Conservation (phyloP, 169 alveolate species). For the Babesia ovata region DNA sequence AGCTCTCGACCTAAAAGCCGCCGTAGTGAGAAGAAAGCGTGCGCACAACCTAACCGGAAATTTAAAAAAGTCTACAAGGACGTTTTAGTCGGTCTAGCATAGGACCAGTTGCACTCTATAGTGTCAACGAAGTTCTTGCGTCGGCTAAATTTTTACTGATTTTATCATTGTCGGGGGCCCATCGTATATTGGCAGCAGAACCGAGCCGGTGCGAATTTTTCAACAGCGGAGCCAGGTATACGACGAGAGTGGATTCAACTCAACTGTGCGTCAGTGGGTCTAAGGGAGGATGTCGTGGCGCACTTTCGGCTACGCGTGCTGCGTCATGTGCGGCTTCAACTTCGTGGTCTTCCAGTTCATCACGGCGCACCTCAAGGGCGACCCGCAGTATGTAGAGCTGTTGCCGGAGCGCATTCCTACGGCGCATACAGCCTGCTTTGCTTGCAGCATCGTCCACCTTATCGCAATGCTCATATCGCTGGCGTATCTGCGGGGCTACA, state of each 20-base stretch:
- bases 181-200: no score
- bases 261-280: not conserved
- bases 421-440: conserved; percentile 51
- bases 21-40: not conserved
- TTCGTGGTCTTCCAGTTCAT: conserved; percentile 57
- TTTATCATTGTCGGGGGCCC: no score
- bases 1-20: conserved; percentile 6
- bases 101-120: not conserved
- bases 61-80: not conserved
- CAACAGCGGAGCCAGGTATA: no score
- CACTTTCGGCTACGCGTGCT: conserved; percentile 50
- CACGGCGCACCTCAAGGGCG: conserved; percentile 34
- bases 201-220: no score
- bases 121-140: no score
- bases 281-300: conserved; percentile 52
- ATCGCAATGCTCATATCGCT: conserved; percentile 41
- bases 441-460: conserved; percentile 50
- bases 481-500: conserved; percentile 48
- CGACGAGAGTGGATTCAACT: no score
- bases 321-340: conserved; percentile 63
- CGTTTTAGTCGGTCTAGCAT: not conserved
- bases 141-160: no score
- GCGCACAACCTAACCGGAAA: not conserved
- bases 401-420: conserved; percentile 52
- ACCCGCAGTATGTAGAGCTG: conserved; percentile 21